Conservation (phyloP, 192 early-diverging fungal species). For the Kappamyces sp. region DNA sequence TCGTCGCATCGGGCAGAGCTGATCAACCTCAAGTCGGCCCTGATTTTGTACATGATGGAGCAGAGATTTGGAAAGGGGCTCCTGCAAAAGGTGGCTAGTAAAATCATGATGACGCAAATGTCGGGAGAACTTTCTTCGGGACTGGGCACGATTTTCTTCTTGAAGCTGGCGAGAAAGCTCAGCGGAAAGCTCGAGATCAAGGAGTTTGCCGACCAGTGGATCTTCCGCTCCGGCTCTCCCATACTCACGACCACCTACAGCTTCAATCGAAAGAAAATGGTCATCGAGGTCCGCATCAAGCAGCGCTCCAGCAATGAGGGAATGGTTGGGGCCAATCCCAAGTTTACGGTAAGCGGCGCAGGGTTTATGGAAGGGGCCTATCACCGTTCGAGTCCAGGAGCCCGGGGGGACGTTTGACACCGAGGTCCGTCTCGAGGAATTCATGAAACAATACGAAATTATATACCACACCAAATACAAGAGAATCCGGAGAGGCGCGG, state of each 20-base stretch:
- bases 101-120: slow-evolving; percentile 67
- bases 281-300: slow-evolving; percentile 72
- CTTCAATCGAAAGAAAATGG: slow-evolving; percentile 95
- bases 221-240: slow-evolving; percentile 79
- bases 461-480: slow-evolving; percentile 98
- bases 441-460: slow-evolving; percentile 73
- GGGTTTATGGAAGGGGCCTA: slow-evolving; percentile 31
- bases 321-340: slow-evolving; percentile 33
- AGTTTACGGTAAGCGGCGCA: slow-evolving; percentile 43
- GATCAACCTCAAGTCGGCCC: slow-evolving; percentile 72
- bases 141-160: slow-evolving; percentile 47
- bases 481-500: slow-evolving; percentile 61
- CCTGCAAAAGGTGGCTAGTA: slow-evolving; percentile 69
- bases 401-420: slow-evolving; percentile 53
- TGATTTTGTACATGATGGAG: slow-evolving; percentile 92
- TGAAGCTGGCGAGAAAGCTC: slow-evolving; percentile 77
- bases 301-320: slow-evolving; percentile 43
- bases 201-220: slow-evolving; percentile 89
- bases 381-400: slow-evolving; percentile 52
- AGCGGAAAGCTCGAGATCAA: slow-evolving; percentile 69
- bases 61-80: slow-evolving; percentile 74
- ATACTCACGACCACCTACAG: slow-evolving; percentile 73
- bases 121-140: slow-evolving; percentile 44
- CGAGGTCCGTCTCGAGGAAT: slow-evolving; percentile 65
- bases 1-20: slow-evolving; percentile 56